These are phyloP conservation scores for Pelagophyceae sp. DNA, from an alignment of 352 stramenopile genomes.

Conservation along the genomic window DNA sequence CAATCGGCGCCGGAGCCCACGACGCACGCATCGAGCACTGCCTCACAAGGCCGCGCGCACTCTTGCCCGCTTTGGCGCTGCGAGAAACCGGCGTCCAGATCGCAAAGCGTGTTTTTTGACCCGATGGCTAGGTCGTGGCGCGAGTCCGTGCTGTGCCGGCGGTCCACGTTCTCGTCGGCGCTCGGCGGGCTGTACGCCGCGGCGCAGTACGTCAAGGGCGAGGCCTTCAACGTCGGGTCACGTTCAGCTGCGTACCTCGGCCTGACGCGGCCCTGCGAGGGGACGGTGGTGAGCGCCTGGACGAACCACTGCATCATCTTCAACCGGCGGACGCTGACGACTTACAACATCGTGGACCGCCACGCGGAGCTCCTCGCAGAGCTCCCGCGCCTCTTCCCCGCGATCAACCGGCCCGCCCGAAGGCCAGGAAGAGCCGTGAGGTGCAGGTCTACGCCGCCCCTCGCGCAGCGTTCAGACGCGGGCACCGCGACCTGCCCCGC, in stretches of 20 bases:
- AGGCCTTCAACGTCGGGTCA: no score
- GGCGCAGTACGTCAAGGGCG: not conserved
- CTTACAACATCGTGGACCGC: not conserved
- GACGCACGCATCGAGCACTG: not conserved
- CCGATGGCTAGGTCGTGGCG: no score
- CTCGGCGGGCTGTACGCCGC: not conserved
- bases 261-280: no score
- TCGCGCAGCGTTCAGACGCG: no score
- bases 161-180: not conserved
- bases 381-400: not conserved
- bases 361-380: not conserved
- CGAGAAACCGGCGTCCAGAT: no score
- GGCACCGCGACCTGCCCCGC: no score
- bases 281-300: not conserved
- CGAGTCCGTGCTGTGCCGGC: not conserved
- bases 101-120: no score
- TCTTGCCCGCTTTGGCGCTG: not conserved
- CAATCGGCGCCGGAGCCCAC: not conserved
- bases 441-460: not conserved
- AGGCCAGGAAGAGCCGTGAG: not conserved
- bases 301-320: not conserved
- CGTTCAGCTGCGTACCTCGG: no score
- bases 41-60: not conserved
- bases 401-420: not conserved
- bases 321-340: not conserved